phyloP scores from a whole-genome alignment of 2,329 filamentous ascomycete genomes.

The Pyrenophora tritici-repentis region DNA sequence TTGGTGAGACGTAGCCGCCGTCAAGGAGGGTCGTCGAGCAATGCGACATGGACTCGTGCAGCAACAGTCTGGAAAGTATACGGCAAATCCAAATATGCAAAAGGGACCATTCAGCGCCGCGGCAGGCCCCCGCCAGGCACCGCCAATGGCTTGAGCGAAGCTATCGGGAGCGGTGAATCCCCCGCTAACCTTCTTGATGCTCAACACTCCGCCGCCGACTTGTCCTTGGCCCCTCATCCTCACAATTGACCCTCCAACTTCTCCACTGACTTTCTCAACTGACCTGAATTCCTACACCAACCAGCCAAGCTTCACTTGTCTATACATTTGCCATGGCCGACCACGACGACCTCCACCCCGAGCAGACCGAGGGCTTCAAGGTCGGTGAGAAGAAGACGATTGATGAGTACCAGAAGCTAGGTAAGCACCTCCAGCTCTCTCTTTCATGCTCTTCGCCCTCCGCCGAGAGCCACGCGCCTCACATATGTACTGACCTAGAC shows the following conservation, averaged over 20 bases:
- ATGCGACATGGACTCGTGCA: slow-evolving; percentile 4
- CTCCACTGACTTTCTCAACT: slow-evolving; percentile 15
- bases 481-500: slow-evolving; percentile 11
- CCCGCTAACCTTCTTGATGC: slow-evolving; percentile 30
- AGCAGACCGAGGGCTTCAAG: slow-evolving; percentile 95
- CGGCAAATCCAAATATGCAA: slow-evolving; percentile 3
- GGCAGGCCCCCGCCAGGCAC: slow-evolving; percentile 25
- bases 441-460: neutral
- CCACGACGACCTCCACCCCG: slow-evolving; percentile 78
- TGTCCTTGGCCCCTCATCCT: slow-evolving; percentile 15
- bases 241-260: slow-evolving; percentile 15
- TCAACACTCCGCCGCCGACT: slow-evolving; percentile 18
- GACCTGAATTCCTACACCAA: slow-evolving; percentile 1
- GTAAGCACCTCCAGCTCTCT: slow-evolving; percentile 58
- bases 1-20: slow-evolving; percentile 7
- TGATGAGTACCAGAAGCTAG: slow-evolving; percentile 91
- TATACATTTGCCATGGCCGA: slow-evolving; percentile 36
- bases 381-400: slow-evolving; percentile 98
- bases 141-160: slow-evolving; percentile 14
- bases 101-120: slow-evolving; percentile 14
- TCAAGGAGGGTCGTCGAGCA: neutral
- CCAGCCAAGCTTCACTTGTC: neutral
- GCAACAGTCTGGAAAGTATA: slow-evolving; percentile 13
- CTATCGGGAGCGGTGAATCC: slow-evolving; percentile 30
- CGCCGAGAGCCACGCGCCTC: neutral